Evolutionary conservation across 305 asterid species (phyloP).

Genomic region (Fraxinus velutina): DNA sequence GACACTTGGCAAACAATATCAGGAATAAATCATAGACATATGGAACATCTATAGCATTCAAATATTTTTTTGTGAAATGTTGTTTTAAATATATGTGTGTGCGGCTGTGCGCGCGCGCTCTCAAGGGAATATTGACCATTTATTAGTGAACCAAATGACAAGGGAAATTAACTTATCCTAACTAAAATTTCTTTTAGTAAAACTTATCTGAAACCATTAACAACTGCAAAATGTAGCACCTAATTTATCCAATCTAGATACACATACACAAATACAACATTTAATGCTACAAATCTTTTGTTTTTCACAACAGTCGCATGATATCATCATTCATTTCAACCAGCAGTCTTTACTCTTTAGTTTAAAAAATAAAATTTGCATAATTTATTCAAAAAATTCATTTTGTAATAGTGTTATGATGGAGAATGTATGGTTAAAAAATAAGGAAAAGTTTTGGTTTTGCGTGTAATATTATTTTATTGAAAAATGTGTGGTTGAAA

Average conservation of each 20-base stretch:
- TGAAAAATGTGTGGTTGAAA: too few species aligned
- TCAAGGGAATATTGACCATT: neutral
- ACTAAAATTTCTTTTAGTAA: neutral
- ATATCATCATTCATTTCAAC: neutral
- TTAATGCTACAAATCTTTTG: neutral
- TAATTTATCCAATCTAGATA: neutral
- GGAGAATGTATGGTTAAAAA: too few species aligned
- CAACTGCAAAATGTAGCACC: neutral
- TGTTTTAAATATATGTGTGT: neutral
- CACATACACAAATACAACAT: neutral
- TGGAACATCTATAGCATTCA: neutral
- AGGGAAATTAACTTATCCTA: neutral
- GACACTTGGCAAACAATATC: neutral
- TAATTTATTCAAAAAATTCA: neutral
- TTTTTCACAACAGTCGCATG: neutral
- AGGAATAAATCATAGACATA: neutral
- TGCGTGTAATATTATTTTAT: too few species aligned
- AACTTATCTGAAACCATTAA: neutral
- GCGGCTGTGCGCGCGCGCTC: too few species aligned
- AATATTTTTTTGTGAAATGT: neutral
- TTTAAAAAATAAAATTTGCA: neutral
- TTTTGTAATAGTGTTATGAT: too few species aligned
- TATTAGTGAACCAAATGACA: neutral
- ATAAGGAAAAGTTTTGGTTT: too few species aligned
- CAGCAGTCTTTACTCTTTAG: neutral